These are phyloP conservation scores for Trichoderma simmonsii DNA, from an alignment of 2,329 filamentous ascomycete species.

Conservation along the genomic window DNA sequence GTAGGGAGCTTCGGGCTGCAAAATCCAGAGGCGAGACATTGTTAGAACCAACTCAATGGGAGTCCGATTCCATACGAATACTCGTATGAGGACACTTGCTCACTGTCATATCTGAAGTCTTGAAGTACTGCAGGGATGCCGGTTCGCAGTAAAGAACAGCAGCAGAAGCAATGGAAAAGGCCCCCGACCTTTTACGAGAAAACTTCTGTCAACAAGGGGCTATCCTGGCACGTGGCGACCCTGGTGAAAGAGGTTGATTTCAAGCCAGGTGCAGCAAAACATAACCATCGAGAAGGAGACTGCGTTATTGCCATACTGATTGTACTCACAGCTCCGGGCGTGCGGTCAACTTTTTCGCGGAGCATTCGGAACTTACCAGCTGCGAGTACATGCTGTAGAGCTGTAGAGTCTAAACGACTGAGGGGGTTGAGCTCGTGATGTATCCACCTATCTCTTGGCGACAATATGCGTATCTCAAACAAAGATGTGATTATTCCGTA, in stretches of 20 bases:
- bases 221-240: not conserved
- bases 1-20: not conserved
- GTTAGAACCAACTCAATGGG: not conserved
- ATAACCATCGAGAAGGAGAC: not conserved
- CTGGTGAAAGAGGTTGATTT: not conserved
- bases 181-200: conserved; percentile 7
- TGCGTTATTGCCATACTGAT: not conserved
- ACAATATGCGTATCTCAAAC: not conserved
- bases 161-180: not conserved
- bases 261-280: not conserved
- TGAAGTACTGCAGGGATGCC: not conserved
- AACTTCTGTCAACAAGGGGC: conserved; percentile 4
- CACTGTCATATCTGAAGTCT: not conserved
- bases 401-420: not conserved
- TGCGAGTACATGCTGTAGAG: not conserved
- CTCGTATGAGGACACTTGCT: not conserved
- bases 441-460: not conserved
- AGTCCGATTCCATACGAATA: not conserved
- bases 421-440: not conserved
- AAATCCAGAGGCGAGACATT: not conserved
- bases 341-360: not conserved
- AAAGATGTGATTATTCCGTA: not conserved
- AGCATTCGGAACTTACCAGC: not conserved
- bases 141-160: not conserved
- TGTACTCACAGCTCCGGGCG: not conserved